Percentiles rank a stretch among this genome's conserved stretches.
phyloP scores from a whole-genome alignment of 768 basidiomycete species.

The Phlegmacium glaucopus region DNA sequence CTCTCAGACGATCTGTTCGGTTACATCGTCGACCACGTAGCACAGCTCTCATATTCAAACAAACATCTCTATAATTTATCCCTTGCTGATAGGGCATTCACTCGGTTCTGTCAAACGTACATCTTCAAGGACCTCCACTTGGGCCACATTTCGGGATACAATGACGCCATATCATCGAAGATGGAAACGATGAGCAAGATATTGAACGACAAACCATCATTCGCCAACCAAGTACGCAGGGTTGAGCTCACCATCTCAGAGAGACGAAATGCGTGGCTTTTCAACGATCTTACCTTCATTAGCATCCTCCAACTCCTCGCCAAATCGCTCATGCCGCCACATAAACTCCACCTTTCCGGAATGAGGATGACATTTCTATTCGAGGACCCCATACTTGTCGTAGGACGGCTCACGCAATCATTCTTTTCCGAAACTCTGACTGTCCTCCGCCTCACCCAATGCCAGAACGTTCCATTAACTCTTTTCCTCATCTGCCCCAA shows the following conservation, averaged over 20 bases:
- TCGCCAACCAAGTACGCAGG: not conserved
- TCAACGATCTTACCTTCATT: not conserved
- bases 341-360: no score
- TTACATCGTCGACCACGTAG: conserved; percentile 6
- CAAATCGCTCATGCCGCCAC: not conserved
- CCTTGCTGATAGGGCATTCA: conserved; percentile 12
- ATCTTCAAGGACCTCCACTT: conserved; percentile 2
- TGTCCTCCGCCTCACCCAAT: no score
- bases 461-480: no score
- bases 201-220: not conserved
- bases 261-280: not conserved
- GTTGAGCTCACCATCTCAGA: not conserved
- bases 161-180: not conserved
- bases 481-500: conserved; percentile 2
- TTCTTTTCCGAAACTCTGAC: no score
- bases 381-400: no score
- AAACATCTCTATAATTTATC: conserved; percentile 2
- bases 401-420: no score
- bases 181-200: not conserved
- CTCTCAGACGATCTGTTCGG: conserved; percentile 5
- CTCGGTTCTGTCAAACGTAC: not conserved
- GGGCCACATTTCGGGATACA: not conserved
- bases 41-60: conserved; percentile 1
- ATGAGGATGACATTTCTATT: no score
- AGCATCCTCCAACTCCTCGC: conserved; percentile 1